phyloP scores from a whole-genome alignment of 140 eudicot genomes.

The Ambrosia hybrid region DNA sequence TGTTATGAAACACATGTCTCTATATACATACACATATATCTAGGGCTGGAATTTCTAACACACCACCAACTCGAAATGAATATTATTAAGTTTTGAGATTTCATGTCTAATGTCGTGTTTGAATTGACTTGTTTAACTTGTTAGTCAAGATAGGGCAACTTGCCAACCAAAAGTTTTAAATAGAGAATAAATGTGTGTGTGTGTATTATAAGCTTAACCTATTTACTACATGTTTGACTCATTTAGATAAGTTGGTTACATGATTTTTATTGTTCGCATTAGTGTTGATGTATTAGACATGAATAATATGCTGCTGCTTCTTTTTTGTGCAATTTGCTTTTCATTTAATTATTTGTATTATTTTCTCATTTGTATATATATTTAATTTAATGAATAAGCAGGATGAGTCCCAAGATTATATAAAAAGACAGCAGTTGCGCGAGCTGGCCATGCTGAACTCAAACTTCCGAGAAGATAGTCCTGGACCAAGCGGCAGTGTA shows the following conservation, averaged over 20 bases:
- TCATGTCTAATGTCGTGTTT: background rate
- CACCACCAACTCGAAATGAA: background rate
- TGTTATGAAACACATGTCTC: no score
- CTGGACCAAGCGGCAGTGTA: conserved; percentile 92
- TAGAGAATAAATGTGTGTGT: background rate
- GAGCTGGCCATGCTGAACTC: conserved; percentile 91
- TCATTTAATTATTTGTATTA: background rate
- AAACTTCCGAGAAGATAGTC: conserved; percentile 88
- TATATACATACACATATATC: no score
- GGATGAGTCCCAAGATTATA: conserved; percentile 87
- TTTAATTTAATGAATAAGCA: conserved; percentile 27
- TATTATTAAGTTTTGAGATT: background rate
- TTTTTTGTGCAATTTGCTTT: background rate
- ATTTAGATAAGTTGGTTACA: background rate
- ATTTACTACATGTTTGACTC: background rate
- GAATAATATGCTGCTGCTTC: no score
- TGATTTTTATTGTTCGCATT: background rate
- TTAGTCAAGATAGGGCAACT: no score
- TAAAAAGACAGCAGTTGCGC: conserved; percentile 80
- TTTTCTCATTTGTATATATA: background rate
- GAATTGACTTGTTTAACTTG: background rate
- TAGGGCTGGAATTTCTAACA: background rate
- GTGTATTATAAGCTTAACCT: background rate
- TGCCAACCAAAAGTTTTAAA: background rate
- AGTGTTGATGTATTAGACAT: background rate